These are phyloP conservation scores for Penicillium griseofulvum DNA, from an alignment of 2,329 filamentous ascomycete genomes.

Conservation along the genomic window DNA sequence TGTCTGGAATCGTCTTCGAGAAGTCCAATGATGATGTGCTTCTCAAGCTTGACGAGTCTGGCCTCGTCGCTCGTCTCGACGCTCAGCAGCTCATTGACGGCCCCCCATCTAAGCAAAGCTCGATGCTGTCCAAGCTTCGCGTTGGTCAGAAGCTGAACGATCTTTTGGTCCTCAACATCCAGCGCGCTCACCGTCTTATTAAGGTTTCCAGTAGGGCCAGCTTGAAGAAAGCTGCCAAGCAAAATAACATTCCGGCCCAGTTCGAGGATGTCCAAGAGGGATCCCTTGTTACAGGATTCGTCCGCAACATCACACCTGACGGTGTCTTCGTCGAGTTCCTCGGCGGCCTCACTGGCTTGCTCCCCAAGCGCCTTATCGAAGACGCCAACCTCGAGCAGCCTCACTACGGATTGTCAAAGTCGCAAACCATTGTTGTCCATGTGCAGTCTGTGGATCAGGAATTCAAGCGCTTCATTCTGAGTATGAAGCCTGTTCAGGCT, in stretches of 20 bases:
- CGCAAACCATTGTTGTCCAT: conserved; percentile 71
- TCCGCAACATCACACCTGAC: conserved; percentile 77
- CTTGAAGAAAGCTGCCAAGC: conserved; percentile 70
- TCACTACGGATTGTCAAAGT: conserved; percentile 74
- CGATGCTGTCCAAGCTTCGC: conserved; percentile 74
- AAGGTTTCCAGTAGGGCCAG: conserved; percentile 79
- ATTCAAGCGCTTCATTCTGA: conserved; percentile 66
- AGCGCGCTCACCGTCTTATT: conserved; percentile 71
- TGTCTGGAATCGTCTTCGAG: conserved; percentile 76
- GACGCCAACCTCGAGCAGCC: conserved; percentile 65
- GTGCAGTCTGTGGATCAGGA: conserved; percentile 70
- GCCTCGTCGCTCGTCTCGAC: conserved; percentile 74
- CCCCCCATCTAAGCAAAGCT: conserved; percentile 71
- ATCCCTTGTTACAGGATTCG: conserved; percentile 69
- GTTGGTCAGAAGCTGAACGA: conserved; percentile 80
- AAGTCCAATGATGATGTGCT: conserved; percentile 74
- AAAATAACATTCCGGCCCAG: conserved; percentile 66
- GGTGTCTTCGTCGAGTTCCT: conserved; percentile 88
- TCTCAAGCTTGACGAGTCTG: conserved; percentile 70
- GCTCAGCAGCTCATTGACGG: conserved; percentile 82
- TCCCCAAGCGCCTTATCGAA: conserved; percentile 75
- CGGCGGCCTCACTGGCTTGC: conserved; percentile 69
- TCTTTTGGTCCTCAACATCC: conserved; percentile 83
- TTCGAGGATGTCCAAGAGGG: conserved; percentile 72
- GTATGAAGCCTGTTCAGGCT: conserved; percentile 52